Base-by-base conservation (phyloP, 2,329 filamentous ascomycete species). In the Colletotrichum sp. region DNA sequence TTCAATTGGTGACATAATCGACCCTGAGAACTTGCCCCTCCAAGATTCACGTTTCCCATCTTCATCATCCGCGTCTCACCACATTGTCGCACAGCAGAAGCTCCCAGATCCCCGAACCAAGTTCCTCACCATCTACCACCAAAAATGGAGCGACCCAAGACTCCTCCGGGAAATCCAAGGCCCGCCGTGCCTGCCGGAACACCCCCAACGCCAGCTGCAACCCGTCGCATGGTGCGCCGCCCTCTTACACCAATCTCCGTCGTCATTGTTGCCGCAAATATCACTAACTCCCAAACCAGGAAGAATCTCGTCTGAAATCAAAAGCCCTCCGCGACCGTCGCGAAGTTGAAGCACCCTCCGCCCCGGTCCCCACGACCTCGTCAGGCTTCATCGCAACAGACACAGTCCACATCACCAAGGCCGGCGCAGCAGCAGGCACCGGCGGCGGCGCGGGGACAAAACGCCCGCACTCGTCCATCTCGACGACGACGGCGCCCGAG, bases 221-320 rank as follows among this genome's bases (percentile, higher is more conserved):
- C 87, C 22, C 86, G 89, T 77, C 87, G 89, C 79, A 91, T 92
- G 74, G 91, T 92, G 81, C 81, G 89, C 81, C 4, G 7, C 13
- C 8, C 11, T n/a, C 59, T n/a, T 32, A 30, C 59, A 29, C 22
- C 32, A 66, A 5, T 49, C 29, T 36, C 27, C 11, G 3, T 59
- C 6, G 55, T 19, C 25, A 49, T 59, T 44, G n/a, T 8, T 29
- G 27, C 12, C 44, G 44, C 44, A 22, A 52, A 52, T 8, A 64
- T 59, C 55, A 62, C 70, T 19, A 36, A 80, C 82, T 61, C 80
- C 76, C 2, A 3, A 30, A 5, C 15, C 44, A 97, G 95, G 96
- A 98, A 91, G 93, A 96, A 84, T 96, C 93, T 80, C 92, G 96
- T 25, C 90, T 98, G 34, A 95, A 93, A 85, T 95, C 97, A 71